Percentiles rank a stretch among this genome's conserved stretches.
phyloP scores from a whole-genome alignment of 2,329 filamentous ascomycete species.

The Aspergillus fischeri region DNA sequence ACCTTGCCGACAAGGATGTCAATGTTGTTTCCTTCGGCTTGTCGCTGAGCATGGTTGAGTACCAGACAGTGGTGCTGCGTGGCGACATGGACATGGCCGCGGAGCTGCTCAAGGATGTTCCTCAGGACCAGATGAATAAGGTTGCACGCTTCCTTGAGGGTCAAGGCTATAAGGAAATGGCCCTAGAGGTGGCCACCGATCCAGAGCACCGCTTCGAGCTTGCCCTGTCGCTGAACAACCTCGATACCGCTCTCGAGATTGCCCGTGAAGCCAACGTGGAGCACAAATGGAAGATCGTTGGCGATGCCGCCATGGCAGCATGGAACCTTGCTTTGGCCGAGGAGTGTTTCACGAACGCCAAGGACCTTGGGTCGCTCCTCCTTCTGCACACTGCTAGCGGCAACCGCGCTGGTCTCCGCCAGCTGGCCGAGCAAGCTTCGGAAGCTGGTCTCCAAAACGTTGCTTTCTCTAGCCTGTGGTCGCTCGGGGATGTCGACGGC shows the following conservation, averaged over 20 bases:
- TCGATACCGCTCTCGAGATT: constrained; percentile 80
- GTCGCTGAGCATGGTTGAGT: constrained; percentile 89
- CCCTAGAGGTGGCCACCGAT: constrained; percentile 89
- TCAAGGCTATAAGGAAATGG: constrained; percentile 93
- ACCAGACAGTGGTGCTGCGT: constrained; percentile 91
- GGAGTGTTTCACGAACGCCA: constrained; percentile 88
- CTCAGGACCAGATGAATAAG: constrained; percentile 93
- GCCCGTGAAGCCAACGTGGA: constrained; percentile 80
- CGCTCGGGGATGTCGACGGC: constrained; percentile 73
- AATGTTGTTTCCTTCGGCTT: constrained; percentile 84
- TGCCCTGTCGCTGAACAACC: constrained; percentile 73
- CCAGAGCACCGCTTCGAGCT: constrained; percentile 96
- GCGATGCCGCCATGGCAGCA: constrained; percentile 77
- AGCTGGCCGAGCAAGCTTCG: constrained; percentile 70
- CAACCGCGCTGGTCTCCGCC: constrained; percentile 68
- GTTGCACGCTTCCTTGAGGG: constrained; percentile 96
- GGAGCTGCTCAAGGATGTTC: constrained; percentile 78
- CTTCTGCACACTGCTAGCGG: constrained; percentile 84
- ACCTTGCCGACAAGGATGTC: constrained; percentile 94
- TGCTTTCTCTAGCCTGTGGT: constrained; percentile 86
- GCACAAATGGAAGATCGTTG: constrained; percentile 98
- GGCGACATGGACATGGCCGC: constrained; percentile 89
- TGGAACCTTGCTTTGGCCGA: constrained; percentile 89
- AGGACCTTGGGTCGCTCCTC: constrained; percentile 83
- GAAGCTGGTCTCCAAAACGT: constrained; percentile 82